Evolutionary conservation across 1,139 yeast genomes (phyloP).

Genomic region (Protomyces pachydermus): DNA sequence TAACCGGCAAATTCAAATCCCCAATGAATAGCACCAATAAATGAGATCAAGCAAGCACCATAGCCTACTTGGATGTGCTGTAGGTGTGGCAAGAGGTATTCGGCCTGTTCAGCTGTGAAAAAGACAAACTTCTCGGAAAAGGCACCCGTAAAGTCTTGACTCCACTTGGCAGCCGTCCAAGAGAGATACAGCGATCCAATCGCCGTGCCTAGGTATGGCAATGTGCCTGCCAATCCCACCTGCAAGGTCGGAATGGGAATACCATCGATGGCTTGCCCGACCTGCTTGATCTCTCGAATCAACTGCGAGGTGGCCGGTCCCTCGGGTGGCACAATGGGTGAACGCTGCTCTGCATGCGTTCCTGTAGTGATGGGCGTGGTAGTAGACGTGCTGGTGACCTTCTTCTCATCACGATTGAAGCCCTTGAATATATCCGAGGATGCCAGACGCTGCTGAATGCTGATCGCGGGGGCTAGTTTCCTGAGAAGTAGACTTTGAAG

Average conservation of each 20-base stretch:
- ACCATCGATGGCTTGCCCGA: constrained; percentile 17
- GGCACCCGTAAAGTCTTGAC: constrained; percentile 8
- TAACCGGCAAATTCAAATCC: constrained; percentile 25
- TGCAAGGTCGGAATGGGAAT: constrained; percentile 24
- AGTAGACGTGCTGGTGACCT: constrained; percentile 21
- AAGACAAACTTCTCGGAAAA: constrained; percentile 13
- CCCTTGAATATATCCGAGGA: neutral
- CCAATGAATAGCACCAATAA: constrained; percentile 28
- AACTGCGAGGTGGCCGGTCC: constrained; percentile 13
- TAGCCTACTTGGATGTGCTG: constrained; percentile 28
- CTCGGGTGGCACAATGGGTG: constrained; percentile 18
- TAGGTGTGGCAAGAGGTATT: constrained; percentile 13
- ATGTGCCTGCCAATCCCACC: constrained; percentile 24
- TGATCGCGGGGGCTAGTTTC: no score
- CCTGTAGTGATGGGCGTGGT: constrained; percentile 24
- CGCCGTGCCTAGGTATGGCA: constrained; percentile 25
- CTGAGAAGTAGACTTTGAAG: no score
- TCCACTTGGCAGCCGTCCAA: constrained; percentile 19
- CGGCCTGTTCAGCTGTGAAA: constrained; percentile 15
- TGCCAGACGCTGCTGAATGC: neutral
- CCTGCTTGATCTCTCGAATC: constrained; percentile 12
- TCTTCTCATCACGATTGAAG: constrained; percentile 2
- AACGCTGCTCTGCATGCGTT: constrained; percentile 19
- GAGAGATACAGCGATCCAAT: constrained; percentile 15
- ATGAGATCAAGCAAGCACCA: constrained; percentile 25